Base-by-base conservation (phyloP, 768 basidiomycete genomes). In the Astraeus odoratus region DNA sequence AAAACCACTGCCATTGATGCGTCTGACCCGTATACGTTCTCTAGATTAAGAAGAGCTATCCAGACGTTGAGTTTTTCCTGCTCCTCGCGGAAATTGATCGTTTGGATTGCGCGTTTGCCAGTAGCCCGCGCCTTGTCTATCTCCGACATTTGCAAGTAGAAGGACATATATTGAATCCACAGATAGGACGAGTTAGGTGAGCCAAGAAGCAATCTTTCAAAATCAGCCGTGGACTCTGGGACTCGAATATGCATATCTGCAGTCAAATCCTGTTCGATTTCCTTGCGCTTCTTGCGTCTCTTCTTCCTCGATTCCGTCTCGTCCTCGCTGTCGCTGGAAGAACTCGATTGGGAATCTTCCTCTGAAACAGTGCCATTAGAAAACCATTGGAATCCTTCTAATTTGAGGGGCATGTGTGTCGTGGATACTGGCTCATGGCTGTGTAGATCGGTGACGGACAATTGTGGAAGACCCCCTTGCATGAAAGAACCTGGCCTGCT, bases 151-250 rank as follows among this genome's bases (percentile, higher is more conserved):
- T 92, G 92, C 9, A 98, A 72, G 57, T 94, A 91, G 78, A 97
- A 95, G 8, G 96, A 95, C 92, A 99, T 98, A 64, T 93, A 99
- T 63, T 97, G 94, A 47, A 99, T 83, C 96, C 96, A 99, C 26
- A 98, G 75, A 67, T 86, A 96, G 0, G 96, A 98, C 6, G 94
- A 98, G 60, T 96, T 92, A 1, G 96, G 95, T 0, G 95, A 93
- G 23, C 90, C 89, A 30, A 98, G 74, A 37, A 99, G 76, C 27
- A 89, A 68, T 10, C 96, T 80, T 64, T 99, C 96, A 55, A 97
- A 99, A 62, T 99, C 95, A 25, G 86, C 79, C 49, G 85, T 89
- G 1, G 96, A 96, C 60, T 91, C 88, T 2, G 96, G 96, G 18
- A 72, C 72, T 55, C 81, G 85, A 30, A 75, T 80, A 46, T 92